Conservation (phyloP, 805 yeast genomes). For the Naumovozyma baii region DNA sequence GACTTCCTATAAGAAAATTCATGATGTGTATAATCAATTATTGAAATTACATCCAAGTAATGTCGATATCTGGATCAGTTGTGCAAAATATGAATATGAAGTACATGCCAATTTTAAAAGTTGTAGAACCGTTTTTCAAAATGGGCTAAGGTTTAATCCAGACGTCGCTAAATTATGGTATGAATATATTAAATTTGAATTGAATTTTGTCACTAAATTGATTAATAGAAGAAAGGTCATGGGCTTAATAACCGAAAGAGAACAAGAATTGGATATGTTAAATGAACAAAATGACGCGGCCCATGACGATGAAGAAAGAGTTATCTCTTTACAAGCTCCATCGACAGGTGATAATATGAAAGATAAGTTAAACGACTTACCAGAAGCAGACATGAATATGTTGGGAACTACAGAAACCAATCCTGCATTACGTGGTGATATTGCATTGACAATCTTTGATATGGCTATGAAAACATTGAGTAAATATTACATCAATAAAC, state of each 20-base stretch:
- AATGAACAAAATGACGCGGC: conserved; percentile 27
- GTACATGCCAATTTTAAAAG: conserved; percentile 80
- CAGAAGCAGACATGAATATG: conserved; percentile 79
- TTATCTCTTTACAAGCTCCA: conserved; percentile 35
- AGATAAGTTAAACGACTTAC: conserved; percentile 59
- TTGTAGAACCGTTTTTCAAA: conserved; percentile 77
- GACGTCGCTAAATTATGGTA: conserved; percentile 69
- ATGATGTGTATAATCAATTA: conserved; percentile 66
- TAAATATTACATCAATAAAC: conserved; percentile 23
- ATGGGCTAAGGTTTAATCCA: conserved; percentile 74
- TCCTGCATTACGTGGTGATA: conserved; percentile 68
- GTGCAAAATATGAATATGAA: conserved; percentile 90
- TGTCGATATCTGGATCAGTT: conserved; percentile 84
- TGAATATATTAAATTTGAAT: conserved; percentile 80
- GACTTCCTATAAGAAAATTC: conserved; percentile 62
- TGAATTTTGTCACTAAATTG: conserved; percentile 74
- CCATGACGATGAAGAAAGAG: conserved; percentile 27
- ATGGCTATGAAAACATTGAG: conserved; percentile 45
- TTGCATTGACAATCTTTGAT: conserved; percentile 63
- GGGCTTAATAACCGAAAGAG: conserved; percentile 66
- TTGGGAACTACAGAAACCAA: conserved; percentile 79
- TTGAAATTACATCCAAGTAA: conserved; percentile 86
- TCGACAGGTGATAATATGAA: conserved; percentile 47
- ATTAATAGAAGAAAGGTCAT: conserved; percentile 74
- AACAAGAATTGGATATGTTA: conserved; percentile 46